Percentiles rank a stretch among this genome's conserved stretches.
These are phyloP conservation scores for Tarenaya hassleriana DNA, from an alignment of 345 rosid species.

Conservation along the genomic window DNA sequence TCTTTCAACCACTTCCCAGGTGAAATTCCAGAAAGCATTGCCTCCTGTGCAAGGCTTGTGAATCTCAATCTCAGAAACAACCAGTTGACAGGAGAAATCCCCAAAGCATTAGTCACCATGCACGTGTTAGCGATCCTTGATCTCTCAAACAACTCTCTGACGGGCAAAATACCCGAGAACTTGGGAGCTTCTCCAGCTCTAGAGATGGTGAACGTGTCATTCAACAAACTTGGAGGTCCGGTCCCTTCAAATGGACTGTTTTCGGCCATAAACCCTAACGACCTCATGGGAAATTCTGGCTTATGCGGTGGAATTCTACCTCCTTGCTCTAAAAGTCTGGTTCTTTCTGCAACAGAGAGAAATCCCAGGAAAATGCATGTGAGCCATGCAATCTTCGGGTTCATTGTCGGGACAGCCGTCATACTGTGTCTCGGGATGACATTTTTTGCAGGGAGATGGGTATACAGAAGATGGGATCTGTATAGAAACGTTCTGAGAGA, in stretches of 20 bases:
- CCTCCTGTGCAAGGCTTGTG: constrained; percentile 71
- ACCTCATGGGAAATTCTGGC: constrained; percentile 64
- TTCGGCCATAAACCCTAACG: constrained; percentile 52
- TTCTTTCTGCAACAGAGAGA: constrained; percentile 17
- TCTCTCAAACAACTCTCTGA: constrained; percentile 69
- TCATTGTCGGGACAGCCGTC: constrained; percentile 43
- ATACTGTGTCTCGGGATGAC: constrained; percentile 43
- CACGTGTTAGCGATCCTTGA: constrained; percentile 71
- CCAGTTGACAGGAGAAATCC: constrained; percentile 49
- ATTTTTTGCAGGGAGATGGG: constrained; percentile 46
- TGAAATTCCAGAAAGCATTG: constrained; percentile 53
- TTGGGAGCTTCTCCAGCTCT: constrained; percentile 68
- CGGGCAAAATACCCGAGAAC: constrained; percentile 53
- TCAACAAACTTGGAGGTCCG: constrained; percentile 66
- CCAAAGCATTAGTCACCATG: constrained; percentile 49
- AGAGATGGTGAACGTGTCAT: constrained; percentile 72
- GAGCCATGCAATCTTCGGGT: constrained; percentile 49
- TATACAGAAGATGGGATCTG: constrained; percentile 67
- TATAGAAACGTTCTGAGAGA: constrained; percentile 40
- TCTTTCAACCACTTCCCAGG: constrained; percentile 71
- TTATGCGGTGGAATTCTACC: constrained; percentile 65
- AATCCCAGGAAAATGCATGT: constrained; percentile 35
- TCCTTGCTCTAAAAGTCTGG: constrained; percentile 41
- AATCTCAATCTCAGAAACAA: constrained; percentile 63
- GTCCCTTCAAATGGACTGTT: constrained; percentile 56